Conservation (phyloP, 108 stramenopile genomes). For the Seminavis robusta region DNA sequence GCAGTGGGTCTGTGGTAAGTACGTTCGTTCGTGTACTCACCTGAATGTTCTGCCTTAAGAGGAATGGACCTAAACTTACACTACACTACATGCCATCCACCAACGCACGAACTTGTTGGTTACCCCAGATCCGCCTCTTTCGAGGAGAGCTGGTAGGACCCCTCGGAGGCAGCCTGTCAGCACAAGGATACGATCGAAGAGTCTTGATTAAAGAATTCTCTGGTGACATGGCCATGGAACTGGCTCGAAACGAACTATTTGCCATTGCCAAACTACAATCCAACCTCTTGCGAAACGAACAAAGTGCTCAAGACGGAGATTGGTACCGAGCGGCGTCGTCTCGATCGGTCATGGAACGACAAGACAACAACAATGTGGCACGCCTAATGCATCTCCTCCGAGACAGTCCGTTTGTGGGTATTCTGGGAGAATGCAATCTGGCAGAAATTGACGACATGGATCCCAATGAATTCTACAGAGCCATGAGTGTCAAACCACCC, state of each 20-base stretch:
- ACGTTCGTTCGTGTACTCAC: neutral
- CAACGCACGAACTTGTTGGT: neutral
- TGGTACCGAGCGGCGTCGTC: slow-evolving; percentile 51
- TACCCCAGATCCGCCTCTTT: slow-evolving; percentile 46
- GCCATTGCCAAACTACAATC: slow-evolving; percentile 57
- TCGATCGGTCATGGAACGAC: slow-evolving; percentile 37
- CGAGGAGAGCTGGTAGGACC: slow-evolving; percentile 62
- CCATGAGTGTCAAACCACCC: slow-evolving; percentile 65
- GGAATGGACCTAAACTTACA: neutral
- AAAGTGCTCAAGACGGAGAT: slow-evolving; percentile 30
- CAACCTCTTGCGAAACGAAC: slow-evolving; percentile 18
- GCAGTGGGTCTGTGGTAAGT: slow-evolving; percentile 64
- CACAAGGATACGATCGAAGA: slow-evolving; percentile 62
- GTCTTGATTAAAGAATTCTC: slow-evolving; percentile 78
- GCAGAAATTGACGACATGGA: slow-evolving; percentile 66
- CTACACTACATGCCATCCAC: neutral
- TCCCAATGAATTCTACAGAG: slow-evolving; percentile 75
- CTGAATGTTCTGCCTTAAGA: neutral
- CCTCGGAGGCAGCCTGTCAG: slow-evolving; percentile 37
- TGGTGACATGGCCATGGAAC: slow-evolving; percentile 40
- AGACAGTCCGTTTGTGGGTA: slow-evolving; percentile 43
- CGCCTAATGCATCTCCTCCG: slow-evolving; percentile 29
- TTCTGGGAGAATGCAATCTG: slow-evolving; percentile 75
- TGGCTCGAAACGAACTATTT: slow-evolving; percentile 49
- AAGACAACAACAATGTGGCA: slow-evolving; percentile 59